These are phyloP conservation scores for Dioszegia aurantiaca DNA, from an alignment of 768 basidiomycete species.

Conservation along the genomic window DNA sequence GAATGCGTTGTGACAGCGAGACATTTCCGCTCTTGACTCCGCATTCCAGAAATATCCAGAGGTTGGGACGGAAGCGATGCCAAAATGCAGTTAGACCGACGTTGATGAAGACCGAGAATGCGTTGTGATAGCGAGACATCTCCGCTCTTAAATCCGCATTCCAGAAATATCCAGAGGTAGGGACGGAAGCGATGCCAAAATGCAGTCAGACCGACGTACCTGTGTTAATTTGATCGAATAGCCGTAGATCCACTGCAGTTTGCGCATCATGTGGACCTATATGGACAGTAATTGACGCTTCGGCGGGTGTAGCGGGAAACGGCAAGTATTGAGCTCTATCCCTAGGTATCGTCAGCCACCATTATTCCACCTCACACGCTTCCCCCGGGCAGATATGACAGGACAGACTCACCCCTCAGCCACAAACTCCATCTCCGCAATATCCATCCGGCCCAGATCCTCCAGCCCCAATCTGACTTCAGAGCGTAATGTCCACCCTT, in stretches of 20 bases:
- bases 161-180: too few species aligned
- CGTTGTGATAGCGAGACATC: not conserved
- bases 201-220: conserved; percentile 19
- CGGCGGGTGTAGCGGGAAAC: too few species aligned
- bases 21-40: conserved; percentile 15
- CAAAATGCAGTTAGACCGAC: conserved; percentile 12
- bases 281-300: conserved; percentile 21
- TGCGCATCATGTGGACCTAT: conserved; percentile 36
- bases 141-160: conserved; percentile 14
- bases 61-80: too few species aligned
- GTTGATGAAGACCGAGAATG: too few species aligned
- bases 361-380: not conserved
- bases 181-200: too few species aligned
- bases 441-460: conserved; percentile 27
- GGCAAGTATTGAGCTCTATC: conserved; percentile 31
- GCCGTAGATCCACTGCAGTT: conserved; percentile 15
- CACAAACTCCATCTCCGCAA: conserved; percentile 26
- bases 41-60: too few species aligned
- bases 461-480: conserved; percentile 43
- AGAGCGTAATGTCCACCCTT: conserved; percentile 24
- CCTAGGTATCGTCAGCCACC: conserved; percentile 14
- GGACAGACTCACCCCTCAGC: conserved; percentile 23
- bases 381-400: not conserved
- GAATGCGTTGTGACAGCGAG: not conserved
- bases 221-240: conserved; percentile 28